These are phyloP conservation scores for Pyricularia pennisetigena DNA, from an alignment of 2,329 filamentous ascomycete species.

Conservation along the genomic window DNA sequence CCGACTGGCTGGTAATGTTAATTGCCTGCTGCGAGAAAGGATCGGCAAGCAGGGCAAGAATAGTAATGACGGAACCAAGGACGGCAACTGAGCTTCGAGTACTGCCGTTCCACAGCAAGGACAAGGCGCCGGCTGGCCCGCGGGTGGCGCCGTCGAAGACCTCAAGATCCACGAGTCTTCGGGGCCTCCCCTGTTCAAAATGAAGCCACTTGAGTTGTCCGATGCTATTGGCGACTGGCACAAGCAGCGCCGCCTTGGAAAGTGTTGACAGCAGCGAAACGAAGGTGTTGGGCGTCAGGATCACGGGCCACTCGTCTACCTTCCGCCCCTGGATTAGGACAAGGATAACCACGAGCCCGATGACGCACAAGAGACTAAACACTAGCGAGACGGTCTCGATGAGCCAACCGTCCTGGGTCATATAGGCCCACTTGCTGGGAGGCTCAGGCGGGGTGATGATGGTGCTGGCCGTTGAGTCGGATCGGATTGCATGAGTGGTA, in stretches of 20 bases:
- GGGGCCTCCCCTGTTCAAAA: constrained; percentile 14
- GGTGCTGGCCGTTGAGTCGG: background rate
- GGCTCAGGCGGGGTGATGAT: background rate
- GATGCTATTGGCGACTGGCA: constrained; percentile 17
- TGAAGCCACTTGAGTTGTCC: constrained; percentile 23
- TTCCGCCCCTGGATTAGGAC: constrained; percentile 9
- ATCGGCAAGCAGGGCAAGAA: constrained; percentile 2
- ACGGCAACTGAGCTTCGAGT: constrained; percentile 1
- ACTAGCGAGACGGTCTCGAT: constrained; percentile 6
- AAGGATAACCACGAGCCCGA: constrained; percentile 7
- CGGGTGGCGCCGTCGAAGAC: constrained; percentile 18
- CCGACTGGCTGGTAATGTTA: background rate
- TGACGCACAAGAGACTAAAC: constrained; percentile 7
- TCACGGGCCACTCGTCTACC: constrained; percentile 13
- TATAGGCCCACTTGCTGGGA: background rate
- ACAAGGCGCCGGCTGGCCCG: constrained; percentile 11
- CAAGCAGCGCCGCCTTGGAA: constrained; percentile 14
- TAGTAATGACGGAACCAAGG: background rate
- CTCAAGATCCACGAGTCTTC: constrained; percentile 15
- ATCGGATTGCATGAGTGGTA: background rate
- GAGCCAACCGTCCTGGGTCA: constrained; percentile 7
- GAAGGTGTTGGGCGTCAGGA: constrained; percentile 17
- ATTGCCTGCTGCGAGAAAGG: constrained; percentile 3
- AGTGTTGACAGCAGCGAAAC: constrained; percentile 18
- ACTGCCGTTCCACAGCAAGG: background rate